Evolutionary conservation across 768 basidiomycete genomes (phyloP).

Genomic region (Auricularia sp.): DNA sequence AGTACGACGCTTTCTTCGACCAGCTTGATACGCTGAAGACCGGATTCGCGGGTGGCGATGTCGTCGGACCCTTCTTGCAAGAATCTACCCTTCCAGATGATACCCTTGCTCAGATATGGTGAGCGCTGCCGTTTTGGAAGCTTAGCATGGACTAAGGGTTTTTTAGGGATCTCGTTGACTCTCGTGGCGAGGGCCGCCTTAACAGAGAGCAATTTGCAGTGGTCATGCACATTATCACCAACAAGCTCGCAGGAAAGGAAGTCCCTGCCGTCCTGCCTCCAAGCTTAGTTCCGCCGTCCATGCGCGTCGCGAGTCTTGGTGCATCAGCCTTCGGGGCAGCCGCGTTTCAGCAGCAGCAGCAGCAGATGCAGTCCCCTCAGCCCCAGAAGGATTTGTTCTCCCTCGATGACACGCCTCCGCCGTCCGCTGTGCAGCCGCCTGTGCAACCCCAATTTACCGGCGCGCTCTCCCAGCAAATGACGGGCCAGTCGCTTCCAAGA

Average conservation of each 20-base stretch:
- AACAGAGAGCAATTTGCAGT: constrained; percentile 92
- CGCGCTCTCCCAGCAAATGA: background rate
- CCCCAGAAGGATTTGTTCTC: constrained; percentile 27
- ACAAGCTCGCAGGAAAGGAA: constrained; percentile 69
- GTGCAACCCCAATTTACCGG: constrained; percentile 4
- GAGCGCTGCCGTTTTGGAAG: constrained; percentile 18
- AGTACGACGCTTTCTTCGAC: constrained; percentile 70
- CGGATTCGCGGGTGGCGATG: constrained; percentile 85
- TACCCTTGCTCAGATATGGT: constrained; percentile 88
- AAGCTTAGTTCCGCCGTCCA: constrained; percentile 72
- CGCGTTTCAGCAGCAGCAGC: constrained; percentile 28
- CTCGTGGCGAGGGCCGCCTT: constrained; percentile 77
- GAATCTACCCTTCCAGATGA: constrained; percentile 78
- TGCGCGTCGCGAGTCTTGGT: constrained; percentile 34
- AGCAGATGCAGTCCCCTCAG: constrained; percentile 16
- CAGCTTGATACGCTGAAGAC: constrained; percentile 62
- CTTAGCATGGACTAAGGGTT: background rate
- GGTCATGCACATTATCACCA: constrained; percentile 87
- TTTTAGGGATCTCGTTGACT: constrained; percentile 87
- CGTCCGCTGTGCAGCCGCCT: constrained; percentile 14
- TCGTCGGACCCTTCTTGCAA: constrained; percentile 92
- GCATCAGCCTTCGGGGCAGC: constrained; percentile 1
- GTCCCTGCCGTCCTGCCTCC: constrained; percentile 62
- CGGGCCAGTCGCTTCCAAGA: background rate
- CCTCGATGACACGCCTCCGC: constrained; percentile 31